Evolutionary conservation across 1,284 basidiomycete genomes (phyloP).

Genomic region (Boletellus deceptivus): DNA sequence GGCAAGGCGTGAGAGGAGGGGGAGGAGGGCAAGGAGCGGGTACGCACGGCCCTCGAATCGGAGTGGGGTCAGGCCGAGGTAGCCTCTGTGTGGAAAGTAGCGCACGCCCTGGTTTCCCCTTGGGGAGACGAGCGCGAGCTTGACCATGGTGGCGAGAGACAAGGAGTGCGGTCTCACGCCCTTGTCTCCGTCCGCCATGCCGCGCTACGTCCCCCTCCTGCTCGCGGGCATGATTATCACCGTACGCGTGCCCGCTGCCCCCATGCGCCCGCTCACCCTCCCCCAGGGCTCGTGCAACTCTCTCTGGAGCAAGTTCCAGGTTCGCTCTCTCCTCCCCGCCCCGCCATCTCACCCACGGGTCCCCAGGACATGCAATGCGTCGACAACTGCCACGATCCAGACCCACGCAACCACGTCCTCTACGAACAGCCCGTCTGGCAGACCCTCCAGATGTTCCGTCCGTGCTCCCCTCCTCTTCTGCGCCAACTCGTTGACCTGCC

Average conservation of each 20-base stretch:
- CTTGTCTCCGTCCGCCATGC: constrained; percentile 36
- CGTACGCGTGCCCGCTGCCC: constrained; percentile 36
- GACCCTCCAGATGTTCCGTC: constrained; percentile 90
- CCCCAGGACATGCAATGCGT: constrained; percentile 91
- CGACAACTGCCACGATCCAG: constrained; percentile 74
- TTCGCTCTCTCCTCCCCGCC: constrained; percentile 24
- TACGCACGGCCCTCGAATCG: constrained; percentile 70
- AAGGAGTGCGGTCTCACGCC: constrained; percentile 11
- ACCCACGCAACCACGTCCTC: constrained; percentile 57
- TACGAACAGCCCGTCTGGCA: constrained; percentile 95
- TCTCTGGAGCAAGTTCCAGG: constrained; percentile 81
- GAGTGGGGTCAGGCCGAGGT: constrained; percentile 77
- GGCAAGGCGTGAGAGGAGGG: constrained; percentile 7
- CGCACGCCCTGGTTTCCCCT: constrained; percentile 67
- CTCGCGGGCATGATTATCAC: constrained; percentile 81
- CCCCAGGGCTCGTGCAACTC: constrained; percentile 74
- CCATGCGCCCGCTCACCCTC: not conserved
- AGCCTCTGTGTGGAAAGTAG: constrained; percentile 74
- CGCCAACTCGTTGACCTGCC: constrained; percentile 34
- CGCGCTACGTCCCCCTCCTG: constrained; percentile 48
- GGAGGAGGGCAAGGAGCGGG: constrained; percentile 10
- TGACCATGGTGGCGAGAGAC: constrained; percentile 47
- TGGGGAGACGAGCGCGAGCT: constrained; percentile 56
- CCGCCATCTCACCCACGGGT: constrained; percentile 7
- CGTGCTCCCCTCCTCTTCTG: constrained; percentile 36